phyloP scores from a whole-genome alignment of 1,284 basidiomycete genomes.

The Fomitiporia mediterranea region DNA sequence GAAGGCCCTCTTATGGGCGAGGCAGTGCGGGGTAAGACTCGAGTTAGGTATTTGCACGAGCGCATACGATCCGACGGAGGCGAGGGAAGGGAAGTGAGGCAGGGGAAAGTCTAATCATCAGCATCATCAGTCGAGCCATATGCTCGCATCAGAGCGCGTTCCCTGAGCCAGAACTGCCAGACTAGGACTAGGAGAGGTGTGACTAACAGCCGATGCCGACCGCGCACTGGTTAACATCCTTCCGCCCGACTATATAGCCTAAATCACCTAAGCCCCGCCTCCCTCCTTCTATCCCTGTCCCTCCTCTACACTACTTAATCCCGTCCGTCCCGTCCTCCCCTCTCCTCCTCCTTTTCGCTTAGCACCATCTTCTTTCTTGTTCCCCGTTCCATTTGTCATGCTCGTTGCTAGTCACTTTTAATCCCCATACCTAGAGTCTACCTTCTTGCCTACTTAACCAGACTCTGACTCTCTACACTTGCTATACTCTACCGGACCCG shows the following conservation, averaged over 20 bases:
- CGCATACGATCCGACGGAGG: neutral
- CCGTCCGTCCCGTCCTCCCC: no score
- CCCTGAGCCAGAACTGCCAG: no score
- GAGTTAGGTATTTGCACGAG: neutral
- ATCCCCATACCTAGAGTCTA: neutral
- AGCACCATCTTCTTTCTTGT: neutral
- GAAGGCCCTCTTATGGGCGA: no score
- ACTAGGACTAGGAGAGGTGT: no score
- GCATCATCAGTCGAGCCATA: neutral
- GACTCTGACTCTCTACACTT: neutral
- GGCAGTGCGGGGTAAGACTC: neutral
- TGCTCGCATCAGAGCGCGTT: neutral
- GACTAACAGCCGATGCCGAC: constrained; percentile 1
- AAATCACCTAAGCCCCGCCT: no score
- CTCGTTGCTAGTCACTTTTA: neutral
- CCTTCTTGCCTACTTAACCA: neutral
- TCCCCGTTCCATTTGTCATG: neutral
- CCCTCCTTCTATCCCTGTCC: neutral
- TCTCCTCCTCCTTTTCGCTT: neutral
- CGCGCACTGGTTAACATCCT: neutral
- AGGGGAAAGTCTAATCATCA: neutral
- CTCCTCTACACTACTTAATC: neutral
- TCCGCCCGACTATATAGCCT: neutral
- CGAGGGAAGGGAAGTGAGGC: no score
- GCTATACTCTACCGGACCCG: no score